Conservation (phyloP, 768 basidiomycete species). For the Gyrodon lividus region DNA sequence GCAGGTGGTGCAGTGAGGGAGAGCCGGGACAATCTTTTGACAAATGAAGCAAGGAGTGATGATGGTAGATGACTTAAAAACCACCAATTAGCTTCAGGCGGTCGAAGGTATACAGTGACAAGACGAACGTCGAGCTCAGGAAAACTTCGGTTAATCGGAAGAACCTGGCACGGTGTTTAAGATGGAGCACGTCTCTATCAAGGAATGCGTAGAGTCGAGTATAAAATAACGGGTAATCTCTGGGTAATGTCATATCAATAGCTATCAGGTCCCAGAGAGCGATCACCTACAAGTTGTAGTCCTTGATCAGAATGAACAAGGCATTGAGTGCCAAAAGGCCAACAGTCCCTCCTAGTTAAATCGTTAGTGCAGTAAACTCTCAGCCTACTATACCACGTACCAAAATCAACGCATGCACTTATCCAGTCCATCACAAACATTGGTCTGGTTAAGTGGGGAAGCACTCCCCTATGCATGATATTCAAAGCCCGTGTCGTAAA, state of each 20-base stretch:
- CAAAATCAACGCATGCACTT: conserved; percentile 76
- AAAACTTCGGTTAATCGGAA: conserved; percentile 92
- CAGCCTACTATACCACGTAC: conserved; percentile 37
- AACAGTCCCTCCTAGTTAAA: conserved; percentile 64
- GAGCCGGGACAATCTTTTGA: conserved; percentile 86
- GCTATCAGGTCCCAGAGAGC: not conserved
- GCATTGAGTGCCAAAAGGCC: conserved; percentile 91
- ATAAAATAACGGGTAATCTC: conserved; percentile 96
- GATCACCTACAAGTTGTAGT: conserved; percentile 82
- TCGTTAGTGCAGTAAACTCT: not conserved
- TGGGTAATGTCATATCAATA: conserved; percentile 31
- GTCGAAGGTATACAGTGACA: not conserved
- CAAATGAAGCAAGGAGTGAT: conserved; percentile 89
- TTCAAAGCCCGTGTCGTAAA: conserved; percentile 61
- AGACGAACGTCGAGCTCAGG: conserved; percentile 82
- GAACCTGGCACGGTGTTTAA: conserved; percentile 91
- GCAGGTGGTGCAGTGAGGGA: conserved; percentile 86
- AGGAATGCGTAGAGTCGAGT: conserved; percentile 87
- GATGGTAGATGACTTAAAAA: conserved; percentile 76
- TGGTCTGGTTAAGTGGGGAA: conserved; percentile 80
- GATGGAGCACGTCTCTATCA: conserved; percentile 83
- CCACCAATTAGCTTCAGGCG: not conserved
- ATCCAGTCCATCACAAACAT: conserved; percentile 92
- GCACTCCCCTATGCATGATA: conserved; percentile 77
- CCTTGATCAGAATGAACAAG: conserved; percentile 84